Conservation (phyloP, 2,329 filamentous ascomycete genomes). For the Sphaerulina populicola region DNA sequence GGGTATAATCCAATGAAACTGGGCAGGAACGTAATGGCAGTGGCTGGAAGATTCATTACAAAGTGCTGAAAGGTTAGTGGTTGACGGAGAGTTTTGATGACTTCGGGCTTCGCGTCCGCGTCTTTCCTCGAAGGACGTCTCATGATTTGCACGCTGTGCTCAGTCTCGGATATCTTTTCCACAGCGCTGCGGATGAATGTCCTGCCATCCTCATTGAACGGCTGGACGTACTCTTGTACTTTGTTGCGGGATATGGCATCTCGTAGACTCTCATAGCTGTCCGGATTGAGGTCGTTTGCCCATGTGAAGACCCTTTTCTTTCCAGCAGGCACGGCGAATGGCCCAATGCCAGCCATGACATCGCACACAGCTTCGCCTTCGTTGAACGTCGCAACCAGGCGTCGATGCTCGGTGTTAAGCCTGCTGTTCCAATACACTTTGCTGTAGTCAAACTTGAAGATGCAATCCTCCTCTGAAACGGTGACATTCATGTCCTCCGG, state of each 20-base stretch:
- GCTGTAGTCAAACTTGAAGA: slow-evolving; percentile 87
- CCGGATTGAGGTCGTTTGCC: slow-evolving; percentile 95
- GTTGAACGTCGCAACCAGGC: slow-evolving; percentile 66
- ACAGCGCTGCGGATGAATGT: slow-evolving; percentile 68
- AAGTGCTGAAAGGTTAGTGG: slow-evolving; percentile 82
- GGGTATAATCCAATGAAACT: slow-evolving; percentile 72
- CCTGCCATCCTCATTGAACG: slow-evolving; percentile 75
- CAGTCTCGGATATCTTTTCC: slow-evolving; percentile 46
- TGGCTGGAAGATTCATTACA: slow-evolving; percentile 94
- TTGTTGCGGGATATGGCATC: slow-evolving; percentile 71
- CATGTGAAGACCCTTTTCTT: slow-evolving; percentile 87
- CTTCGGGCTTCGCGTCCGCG: slow-evolving; percentile 23
- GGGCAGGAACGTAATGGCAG: slow-evolving; percentile 73
- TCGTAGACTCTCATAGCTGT: slow-evolving; percentile 65
- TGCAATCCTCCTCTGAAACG: slow-evolving; percentile 70
- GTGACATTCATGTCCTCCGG: slow-evolving; percentile 75
- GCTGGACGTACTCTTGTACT: slow-evolving; percentile 60
- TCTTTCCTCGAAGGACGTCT: slow-evolving; percentile 31
- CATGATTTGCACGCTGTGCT: slow-evolving; percentile 43
- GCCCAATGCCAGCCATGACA: slow-evolving; percentile 94
- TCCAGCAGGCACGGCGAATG: slow-evolving; percentile 85
- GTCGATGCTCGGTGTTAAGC: slow-evolving; percentile 78
- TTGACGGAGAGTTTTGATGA: slow-evolving; percentile 40
- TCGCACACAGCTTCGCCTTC: slow-evolving; percentile 87
- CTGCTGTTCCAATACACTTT: slow-evolving; percentile 98